Base-by-base conservation (phyloP, 805 yeast species). In the Starmerella bombi region DNA sequence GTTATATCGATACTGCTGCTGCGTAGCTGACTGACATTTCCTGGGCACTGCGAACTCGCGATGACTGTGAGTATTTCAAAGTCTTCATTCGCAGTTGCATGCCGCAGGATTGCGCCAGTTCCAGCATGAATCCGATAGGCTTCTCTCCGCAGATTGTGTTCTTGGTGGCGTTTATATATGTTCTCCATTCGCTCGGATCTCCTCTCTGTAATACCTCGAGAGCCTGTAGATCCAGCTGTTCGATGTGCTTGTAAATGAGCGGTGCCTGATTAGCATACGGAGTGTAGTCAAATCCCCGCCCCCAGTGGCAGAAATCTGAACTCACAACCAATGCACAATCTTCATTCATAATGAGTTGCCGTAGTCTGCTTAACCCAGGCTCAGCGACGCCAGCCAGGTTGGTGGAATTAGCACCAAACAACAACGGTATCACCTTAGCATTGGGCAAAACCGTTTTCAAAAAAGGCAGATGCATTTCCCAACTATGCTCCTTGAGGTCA, bases 301-400 rank as follows among this genome's bases (percentile, higher is more conserved):
- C 86, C 98, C 98, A 91, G 57, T 91, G 98, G 55, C 96, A 86
- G 54, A 91, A 91, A 62, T 91, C 98, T 2, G 88, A 73, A 56
- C 93, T 80, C 3, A 91, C 68, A 14, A 83, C 74, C 58, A 91
- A 81, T 2, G 83, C 77, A 51, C 73, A 74, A 19, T 61, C 59
- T 23, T 70, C 67, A 50, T 76, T 70, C 5, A 57, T 58, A 38
- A 83, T 53, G 51, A 69, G 78, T 12, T 20, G 5, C 8, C 14
- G 5, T 5, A 31, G 34, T 7, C 10, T 23, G 12, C 10, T 8
- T 7, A 28, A 7, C 17, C 8, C n/a, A 1, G 77, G 74, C 8
- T 59, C 56, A 40, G 88, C 61, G 2, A 63, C 50, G 3, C 54
- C 50, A 0, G 77, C 77, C 15, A 81, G 52, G 15, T 59, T 55